Conservation (phyloP, 1,139 yeast species). For the Yamadazyma dendronema region DNA sequence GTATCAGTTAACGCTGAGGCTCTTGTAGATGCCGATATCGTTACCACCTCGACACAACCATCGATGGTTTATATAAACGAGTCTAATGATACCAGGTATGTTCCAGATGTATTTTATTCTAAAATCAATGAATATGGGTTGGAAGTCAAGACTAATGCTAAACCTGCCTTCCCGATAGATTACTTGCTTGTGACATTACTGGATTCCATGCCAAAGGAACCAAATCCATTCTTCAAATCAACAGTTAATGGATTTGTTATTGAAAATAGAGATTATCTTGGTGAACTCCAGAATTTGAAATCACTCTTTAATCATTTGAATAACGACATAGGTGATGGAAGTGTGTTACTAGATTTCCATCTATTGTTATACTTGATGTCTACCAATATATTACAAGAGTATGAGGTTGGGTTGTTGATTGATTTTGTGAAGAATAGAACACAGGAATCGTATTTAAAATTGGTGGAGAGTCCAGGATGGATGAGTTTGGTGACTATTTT, state of each 20-base stretch:
- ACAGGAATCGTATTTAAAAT: conserved; percentile 46
- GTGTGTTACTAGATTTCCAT: conserved; percentile 67
- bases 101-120: conserved; percentile 90
- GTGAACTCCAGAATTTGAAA: conserved; percentile 65
- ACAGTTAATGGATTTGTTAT: conserved; percentile 51
- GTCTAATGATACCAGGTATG: conserved; percentile 70
- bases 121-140: conserved; percentile 85
- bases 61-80: conserved; percentile 80
- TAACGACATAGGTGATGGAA: conserved; percentile 39
- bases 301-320: conserved; percentile 44
- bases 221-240: conserved; percentile 47
- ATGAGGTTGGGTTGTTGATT: conserved; percentile 50
- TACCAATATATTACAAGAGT: conserved; percentile 50
- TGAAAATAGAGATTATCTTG: conserved; percentile 75
- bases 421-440: conserved; percentile 38
- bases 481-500: conserved; percentile 65
- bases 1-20: conserved; percentile 88
- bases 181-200: conserved; percentile 83
- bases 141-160: conserved; percentile 84
- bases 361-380: conserved; percentile 55
- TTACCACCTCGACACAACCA: conserved; percentile 89
- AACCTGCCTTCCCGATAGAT: conserved; percentile 95
- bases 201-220: conserved; percentile 83
- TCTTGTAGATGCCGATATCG: conserved; percentile 78
- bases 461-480: conserved; percentile 74